Conservation (phyloP, 2,329 filamentous ascomycete species). For the Sporothrix schenckii region DNA sequence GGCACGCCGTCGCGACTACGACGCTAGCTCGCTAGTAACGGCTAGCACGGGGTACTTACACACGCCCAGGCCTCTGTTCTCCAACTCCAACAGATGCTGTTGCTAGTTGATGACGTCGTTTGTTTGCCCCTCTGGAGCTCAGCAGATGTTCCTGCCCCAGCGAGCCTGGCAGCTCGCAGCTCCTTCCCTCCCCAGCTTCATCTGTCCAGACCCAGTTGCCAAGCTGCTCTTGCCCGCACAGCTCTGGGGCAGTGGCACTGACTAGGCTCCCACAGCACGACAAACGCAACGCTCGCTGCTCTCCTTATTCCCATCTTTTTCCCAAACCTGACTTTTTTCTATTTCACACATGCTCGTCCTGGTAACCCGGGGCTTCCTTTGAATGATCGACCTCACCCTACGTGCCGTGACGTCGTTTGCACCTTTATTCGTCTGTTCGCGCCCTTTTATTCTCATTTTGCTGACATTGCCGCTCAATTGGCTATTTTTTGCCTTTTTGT, state of each 20-base stretch:
- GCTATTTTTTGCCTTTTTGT: neutral
- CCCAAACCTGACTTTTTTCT: neutral
- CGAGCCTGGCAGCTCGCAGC: neutral
- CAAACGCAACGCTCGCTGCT: neutral
- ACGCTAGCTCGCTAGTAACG: slow-evolving; percentile 26
- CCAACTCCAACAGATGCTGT: neutral
- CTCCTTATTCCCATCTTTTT: neutral
- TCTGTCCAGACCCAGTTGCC: neutral
- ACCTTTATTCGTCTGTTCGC: neutral
- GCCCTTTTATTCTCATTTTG: slow-evolving; percentile 19
- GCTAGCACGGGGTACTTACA: slow-evolving; percentile 32
- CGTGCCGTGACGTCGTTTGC: slow-evolving; percentile 26
- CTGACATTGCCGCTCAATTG: slow-evolving; percentile 27
- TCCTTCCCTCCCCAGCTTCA: slow-evolving; percentile 11
- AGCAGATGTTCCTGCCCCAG: neutral
- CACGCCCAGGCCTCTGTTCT: slow-evolving; percentile 23
- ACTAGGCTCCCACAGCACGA: neutral
- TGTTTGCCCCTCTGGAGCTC: slow-evolving; percentile 17
- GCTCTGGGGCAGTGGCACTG: neutral
- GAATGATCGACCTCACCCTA: neutral
- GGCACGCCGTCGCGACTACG: neutral
- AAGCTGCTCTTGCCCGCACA: neutral
- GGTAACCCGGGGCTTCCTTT: neutral
- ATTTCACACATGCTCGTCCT: slow-evolving; percentile 11
- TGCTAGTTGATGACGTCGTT: slow-evolving; percentile 29